Evolutionary conservation across 306 rosid genomes (phyloP).

Genomic region (Quercus agrifolia): DNA sequence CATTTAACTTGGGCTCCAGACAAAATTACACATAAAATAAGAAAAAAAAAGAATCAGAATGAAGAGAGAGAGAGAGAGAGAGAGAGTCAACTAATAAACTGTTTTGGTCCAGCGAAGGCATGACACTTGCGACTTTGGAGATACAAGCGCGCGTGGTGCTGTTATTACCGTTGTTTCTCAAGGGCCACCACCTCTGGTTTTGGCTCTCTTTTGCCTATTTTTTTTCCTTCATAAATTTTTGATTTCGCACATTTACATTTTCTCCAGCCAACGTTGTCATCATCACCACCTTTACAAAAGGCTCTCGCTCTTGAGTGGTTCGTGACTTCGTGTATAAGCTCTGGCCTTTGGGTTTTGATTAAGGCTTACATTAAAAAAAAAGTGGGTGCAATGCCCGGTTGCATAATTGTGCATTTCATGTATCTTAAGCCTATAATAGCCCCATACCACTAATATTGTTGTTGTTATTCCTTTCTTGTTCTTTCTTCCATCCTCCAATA

Average conservation of each 20-base stretch:
- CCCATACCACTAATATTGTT: not conserved
- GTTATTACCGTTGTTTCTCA: slow-evolving; percentile 39
- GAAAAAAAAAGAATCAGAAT: not conserved
- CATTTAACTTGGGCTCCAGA: too few relatives aligned
- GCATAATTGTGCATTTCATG: slow-evolving; percentile 34
- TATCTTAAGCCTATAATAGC: slow-evolving; percentile 5
- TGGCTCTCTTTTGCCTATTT: not conserved
- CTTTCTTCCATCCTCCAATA: slow-evolving; percentile 19
- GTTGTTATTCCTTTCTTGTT: slow-evolving; percentile 30
- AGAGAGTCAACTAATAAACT: slow-evolving; percentile 14
- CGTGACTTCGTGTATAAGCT: slow-evolving; percentile 25
- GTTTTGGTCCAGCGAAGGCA: not conserved
- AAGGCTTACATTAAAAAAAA: slow-evolving; percentile 23
- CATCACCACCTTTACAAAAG: slow-evolving; percentile 37
- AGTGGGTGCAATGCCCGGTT: slow-evolving; percentile 3
- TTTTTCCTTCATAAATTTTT: not conserved
- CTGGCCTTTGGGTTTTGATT: slow-evolving; percentile 20
- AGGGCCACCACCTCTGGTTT: slow-evolving; percentile 24
- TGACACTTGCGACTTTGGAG: slow-evolving; percentile 1
- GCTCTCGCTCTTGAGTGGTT: slow-evolving; percentile 25
- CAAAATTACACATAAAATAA: not conserved
- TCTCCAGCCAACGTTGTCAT: slow-evolving; percentile 17
- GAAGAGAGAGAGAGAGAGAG: not conserved
- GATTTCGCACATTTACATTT: not conserved
- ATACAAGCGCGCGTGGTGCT: slow-evolving; percentile 46